Evolutionary conservation across 2,329 filamentous ascomycete genomes (phyloP).

Genomic region (Penicillium sp.): DNA sequence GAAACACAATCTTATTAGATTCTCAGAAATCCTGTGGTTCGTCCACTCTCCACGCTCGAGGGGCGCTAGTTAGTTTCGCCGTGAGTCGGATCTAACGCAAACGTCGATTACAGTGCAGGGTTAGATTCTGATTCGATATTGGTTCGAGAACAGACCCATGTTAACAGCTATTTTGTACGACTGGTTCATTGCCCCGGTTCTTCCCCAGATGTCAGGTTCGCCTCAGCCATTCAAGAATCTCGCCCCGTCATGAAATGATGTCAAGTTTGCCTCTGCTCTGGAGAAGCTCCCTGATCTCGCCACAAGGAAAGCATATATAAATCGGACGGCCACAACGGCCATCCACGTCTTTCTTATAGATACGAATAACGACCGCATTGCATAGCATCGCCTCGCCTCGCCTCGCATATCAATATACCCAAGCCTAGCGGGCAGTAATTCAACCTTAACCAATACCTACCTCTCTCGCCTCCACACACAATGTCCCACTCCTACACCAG

Average conservation of each 20-base stretch:
- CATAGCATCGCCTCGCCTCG: neutral
- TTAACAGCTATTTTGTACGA: neutral
- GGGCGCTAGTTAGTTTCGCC: neutral
- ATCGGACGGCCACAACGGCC: neutral
- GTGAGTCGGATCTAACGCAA: neutral
- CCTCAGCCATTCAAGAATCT: neutral
- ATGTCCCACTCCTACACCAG: conserved; percentile 35
- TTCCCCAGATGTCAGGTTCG: neutral
- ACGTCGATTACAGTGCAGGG: neutral
- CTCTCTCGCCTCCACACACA: neutral
- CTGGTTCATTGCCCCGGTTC: neutral
- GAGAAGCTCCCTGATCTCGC: neutral
- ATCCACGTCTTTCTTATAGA: neutral
- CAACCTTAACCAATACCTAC: neutral
- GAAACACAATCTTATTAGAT: neutral
- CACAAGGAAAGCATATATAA: neutral
- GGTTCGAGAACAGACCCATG: neutral
- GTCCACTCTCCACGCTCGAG: neutral
- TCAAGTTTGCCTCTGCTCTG: neutral
- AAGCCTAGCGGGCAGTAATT: neutral
- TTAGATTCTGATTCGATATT: neutral
- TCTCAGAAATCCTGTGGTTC: neutral
- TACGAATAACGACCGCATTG: neutral
- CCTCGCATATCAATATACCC: neutral
- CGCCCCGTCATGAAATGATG: neutral